Evolutionary conservation across 352 stramenopile genomes (phyloP).

Genomic region (Stramenopiles sp.): DNA sequence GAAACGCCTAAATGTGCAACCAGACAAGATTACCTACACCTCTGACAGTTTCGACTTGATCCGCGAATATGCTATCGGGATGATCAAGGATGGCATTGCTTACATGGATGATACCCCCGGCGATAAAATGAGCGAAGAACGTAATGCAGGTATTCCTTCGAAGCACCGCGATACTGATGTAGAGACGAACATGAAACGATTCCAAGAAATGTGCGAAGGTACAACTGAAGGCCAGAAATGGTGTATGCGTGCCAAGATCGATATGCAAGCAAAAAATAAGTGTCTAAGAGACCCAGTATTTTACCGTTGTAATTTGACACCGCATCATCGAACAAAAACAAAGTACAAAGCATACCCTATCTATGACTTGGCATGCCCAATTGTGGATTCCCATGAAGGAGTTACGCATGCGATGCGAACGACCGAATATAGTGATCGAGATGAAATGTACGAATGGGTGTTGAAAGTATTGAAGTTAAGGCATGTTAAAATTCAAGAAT

Average conservation of each 20-base stretch:
- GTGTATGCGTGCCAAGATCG: conserved; percentile 74
- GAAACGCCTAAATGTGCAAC: conserved; percentile 55
- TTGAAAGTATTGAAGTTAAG: conserved; percentile 25
- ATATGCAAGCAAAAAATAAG: conserved; percentile 69
- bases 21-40: conserved; percentile 84
- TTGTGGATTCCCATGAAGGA: conserved; percentile 95
- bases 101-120: conserved; percentile 99
- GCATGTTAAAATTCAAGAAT: conserved; percentile 73
- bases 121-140: conserved; percentile 85
- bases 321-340: conserved; percentile 68
- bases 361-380: conserved; percentile 97
- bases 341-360: conserved; percentile 97
- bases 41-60: conserved; percentile 94
- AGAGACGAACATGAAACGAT: conserved; percentile 70
- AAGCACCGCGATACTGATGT: conserved; percentile 59
- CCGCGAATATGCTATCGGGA: conserved; percentile 64
- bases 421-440: conserved; percentile 97
- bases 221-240: conserved; percentile 46
- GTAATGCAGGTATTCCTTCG: conserved; percentile 72
- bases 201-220: conserved; percentile 85
- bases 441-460: conserved; percentile 94
- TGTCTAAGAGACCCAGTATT: conserved; percentile 48
- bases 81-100: conserved; percentile 81
- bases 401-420: conserved; percentile 96
- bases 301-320: conserved; percentile 47